phyloP scores from a whole-genome alignment of 257 asterid genomes.

The Handroanthus guayacan region DNA sequence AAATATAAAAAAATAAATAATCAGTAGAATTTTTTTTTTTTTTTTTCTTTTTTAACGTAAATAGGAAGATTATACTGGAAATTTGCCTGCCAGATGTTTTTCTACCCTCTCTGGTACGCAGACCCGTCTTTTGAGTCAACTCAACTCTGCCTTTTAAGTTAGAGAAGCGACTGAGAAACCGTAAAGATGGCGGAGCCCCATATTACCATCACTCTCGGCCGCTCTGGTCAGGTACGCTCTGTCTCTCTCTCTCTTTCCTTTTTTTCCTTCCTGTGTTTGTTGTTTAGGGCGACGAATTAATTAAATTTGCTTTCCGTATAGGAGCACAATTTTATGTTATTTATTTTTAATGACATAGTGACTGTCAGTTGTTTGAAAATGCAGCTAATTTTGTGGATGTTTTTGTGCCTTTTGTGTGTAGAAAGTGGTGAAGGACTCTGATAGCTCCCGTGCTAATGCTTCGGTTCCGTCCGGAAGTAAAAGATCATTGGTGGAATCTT shows the following conservation, averaged over 20 bases:
- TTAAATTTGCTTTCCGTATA: neutral
- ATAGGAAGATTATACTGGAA: too few relatives aligned
- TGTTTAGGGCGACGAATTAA: constrained; percentile 2
- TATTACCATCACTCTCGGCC: constrained; percentile 69
- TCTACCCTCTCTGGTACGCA: neutral
- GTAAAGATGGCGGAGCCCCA: constrained; percentile 57
- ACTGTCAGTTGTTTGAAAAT: constrained; percentile 1
- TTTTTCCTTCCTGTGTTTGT: neutral
- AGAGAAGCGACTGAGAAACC: constrained; percentile 2
- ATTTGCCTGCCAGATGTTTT: neutral
- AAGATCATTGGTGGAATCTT: constrained; percentile 45
- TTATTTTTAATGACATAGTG: neutral
- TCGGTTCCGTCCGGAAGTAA: constrained; percentile 48
- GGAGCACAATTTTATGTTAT: neutral
- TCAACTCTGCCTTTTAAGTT: constrained; percentile 1
- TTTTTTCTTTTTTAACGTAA: too few relatives aligned
- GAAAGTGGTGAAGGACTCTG: constrained; percentile 64
- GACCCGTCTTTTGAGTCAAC: neutral
- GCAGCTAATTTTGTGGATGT: neutral
- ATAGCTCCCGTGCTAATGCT: constrained; percentile 35
- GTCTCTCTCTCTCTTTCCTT: neutral
- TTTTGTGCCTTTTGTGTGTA: constrained; percentile 28
- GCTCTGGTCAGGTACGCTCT: constrained; percentile 68
- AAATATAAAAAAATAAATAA: too few relatives aligned
- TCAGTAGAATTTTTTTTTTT: too few relatives aligned